Evolutionary conservation across 2,329 filamentous ascomycete genomes (phyloP).

Genomic region (Rutstroemia sp.): DNA sequence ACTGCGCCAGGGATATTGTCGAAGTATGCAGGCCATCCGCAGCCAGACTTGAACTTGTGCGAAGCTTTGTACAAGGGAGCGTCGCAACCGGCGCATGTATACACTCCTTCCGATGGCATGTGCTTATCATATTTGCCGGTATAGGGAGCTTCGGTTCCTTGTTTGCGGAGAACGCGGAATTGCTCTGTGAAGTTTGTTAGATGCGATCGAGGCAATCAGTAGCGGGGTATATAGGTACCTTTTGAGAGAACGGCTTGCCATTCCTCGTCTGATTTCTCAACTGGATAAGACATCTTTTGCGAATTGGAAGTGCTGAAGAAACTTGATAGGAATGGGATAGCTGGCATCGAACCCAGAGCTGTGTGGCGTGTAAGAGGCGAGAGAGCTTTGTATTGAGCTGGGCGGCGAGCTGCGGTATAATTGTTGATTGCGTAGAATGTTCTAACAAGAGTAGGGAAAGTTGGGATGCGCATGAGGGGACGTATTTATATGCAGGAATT

Average conservation of each 20-base stretch:
- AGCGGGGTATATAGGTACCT: constrained; percentile 36
- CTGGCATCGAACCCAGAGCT: constrained; percentile 58
- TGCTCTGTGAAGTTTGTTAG: constrained; percentile 57
- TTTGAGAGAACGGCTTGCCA: constrained; percentile 80
- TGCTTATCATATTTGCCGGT: constrained; percentile 86
- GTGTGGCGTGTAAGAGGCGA: constrained; percentile 32
- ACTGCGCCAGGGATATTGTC: constrained; percentile 91
- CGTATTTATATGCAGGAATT: constrained; percentile 19
- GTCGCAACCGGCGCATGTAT: constrained; percentile 79
- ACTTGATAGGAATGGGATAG: constrained; percentile 69
- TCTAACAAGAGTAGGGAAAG: constrained; percentile 38
- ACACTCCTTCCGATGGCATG: constrained; percentile 66
- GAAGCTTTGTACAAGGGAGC: constrained; percentile 85
- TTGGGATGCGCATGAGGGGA: constrained; percentile 44
- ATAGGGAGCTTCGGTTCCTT: constrained; percentile 79
- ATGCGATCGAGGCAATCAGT: constrained; percentile 14
- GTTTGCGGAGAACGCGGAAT: constrained; percentile 86
- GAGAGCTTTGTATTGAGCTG: constrained; percentile 25
- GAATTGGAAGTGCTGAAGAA: constrained; percentile 57
- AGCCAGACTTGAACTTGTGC: constrained; percentile 94
- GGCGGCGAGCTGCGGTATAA: constrained; percentile 29
- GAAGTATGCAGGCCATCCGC: constrained; percentile 97
- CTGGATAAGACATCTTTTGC: constrained; percentile 64
- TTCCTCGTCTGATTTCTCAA: constrained; percentile 72
- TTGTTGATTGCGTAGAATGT: constrained; percentile 40